phyloP scores from a whole-genome alignment of 1,284 basidiomycete genomes.

The Apiotrichum akiyoshidainum region DNA sequence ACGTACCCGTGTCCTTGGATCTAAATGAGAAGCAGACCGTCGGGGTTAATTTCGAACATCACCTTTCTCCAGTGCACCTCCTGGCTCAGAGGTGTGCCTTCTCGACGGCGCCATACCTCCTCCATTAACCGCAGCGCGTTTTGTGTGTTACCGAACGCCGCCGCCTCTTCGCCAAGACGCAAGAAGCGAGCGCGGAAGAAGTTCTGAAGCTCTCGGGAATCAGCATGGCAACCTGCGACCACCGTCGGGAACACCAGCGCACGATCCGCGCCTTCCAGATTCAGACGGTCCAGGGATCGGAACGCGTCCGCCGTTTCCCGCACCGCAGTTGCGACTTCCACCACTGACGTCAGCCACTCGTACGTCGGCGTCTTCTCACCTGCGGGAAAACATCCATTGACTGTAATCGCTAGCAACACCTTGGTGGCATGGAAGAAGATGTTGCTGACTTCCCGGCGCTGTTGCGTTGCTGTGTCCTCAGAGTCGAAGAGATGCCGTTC shows the following conservation, averaged over 20 bases:
- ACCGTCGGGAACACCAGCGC: slow-evolving; percentile 58
- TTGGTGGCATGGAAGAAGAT: slow-evolving; percentile 26
- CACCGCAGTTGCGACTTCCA: slow-evolving; percentile 44
- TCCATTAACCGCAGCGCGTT: slow-evolving; percentile 60
- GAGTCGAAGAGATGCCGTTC: slow-evolving; percentile 16
- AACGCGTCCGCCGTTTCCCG: slow-evolving; percentile 49
- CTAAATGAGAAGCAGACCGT: slow-evolving; percentile 29
- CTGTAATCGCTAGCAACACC: slow-evolving; percentile 22
- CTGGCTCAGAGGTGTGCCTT: slow-evolving; percentile 6
- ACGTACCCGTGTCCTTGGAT: too few relatives aligned
- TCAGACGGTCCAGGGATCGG: slow-evolving; percentile 50
- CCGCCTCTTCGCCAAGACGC: slow-evolving; percentile 53
- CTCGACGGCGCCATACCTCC: slow-evolving; percentile 58
- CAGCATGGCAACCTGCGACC: slow-evolving; percentile 27
- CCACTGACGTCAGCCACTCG: slow-evolving; percentile 6
- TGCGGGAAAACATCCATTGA: slow-evolving; percentile 28
- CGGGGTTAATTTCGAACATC: slow-evolving; percentile 28
- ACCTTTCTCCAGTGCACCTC: slow-evolving; percentile 24
- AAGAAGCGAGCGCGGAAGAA: slow-evolving; percentile 56
- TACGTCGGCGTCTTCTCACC: slow-evolving; percentile 10
- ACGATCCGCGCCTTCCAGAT: slow-evolving; percentile 60
- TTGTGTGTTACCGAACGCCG: slow-evolving; percentile 59
- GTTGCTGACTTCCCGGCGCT: slow-evolving; percentile 19
- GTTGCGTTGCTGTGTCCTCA: slow-evolving; percentile 4
- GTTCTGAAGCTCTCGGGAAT: slow-evolving; percentile 46